phyloP scores from a whole-genome alignment of 306 rosid species.

The Ziziphus jujuba region DNA sequence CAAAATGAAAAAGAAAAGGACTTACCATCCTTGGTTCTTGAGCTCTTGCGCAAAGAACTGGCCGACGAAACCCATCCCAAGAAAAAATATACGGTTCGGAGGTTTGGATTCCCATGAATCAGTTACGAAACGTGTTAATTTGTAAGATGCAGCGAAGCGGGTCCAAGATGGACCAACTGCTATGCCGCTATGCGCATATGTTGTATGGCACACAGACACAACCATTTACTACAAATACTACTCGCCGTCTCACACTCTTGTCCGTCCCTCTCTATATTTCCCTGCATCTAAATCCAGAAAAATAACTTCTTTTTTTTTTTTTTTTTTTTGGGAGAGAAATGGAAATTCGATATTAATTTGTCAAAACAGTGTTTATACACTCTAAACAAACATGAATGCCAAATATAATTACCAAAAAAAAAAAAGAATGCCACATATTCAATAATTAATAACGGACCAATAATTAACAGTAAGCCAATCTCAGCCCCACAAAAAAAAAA shows the following conservation, averaged over 20 bases:
- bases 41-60: slow-evolving; percentile 59
- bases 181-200: neutral
- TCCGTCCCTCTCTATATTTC: neutral
- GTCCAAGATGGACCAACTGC: neutral
- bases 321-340: no score
- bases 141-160: neutral
- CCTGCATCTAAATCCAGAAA: no score
- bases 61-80: slow-evolving; percentile 80
- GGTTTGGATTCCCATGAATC: slow-evolving; percentile 17
- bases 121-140: slow-evolving; percentile 10
- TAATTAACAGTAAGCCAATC: no score
- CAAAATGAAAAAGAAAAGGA: neutral
- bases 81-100: slow-evolving; percentile 54
- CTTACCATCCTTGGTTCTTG: slow-evolving; percentile 71
- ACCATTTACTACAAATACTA: neutral
- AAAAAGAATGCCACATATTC: no score
- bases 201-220: neutral
- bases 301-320: no score
- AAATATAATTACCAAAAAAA: no score
- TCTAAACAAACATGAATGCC: no score
- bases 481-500: no score
- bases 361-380: no score
- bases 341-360: no score
- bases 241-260: neutral
- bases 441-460: no score